Evolutionary conservation across 1,284 basidiomycete species (phyloP).

Genomic region (Ustilago loliicola): DNA sequence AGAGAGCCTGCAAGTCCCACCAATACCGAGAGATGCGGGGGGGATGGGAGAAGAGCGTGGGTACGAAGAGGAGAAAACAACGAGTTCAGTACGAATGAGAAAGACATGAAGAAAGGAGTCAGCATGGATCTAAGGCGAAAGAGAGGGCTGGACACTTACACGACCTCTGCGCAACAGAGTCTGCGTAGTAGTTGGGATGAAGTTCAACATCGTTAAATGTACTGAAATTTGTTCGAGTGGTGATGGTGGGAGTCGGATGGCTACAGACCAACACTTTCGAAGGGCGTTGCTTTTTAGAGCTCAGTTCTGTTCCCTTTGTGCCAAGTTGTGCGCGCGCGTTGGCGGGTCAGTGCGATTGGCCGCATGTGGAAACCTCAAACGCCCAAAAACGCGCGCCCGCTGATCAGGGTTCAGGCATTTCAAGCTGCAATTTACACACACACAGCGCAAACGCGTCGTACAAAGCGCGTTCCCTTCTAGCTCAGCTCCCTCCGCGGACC

Average conservation of each 20-base stretch:
- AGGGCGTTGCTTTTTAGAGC: constrained; percentile 18
- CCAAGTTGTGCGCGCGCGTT: constrained; percentile 9
- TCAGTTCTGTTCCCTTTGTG: constrained; percentile 15
- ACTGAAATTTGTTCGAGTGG: background rate
- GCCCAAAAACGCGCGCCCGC: background rate
- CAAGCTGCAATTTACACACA: constrained; percentile 10
- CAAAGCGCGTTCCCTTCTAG: background rate
- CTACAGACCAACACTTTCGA: constrained; percentile 2
- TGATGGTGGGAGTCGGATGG: constrained; percentile 1
- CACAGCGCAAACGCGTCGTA: background rate
- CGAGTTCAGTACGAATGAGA: too few species aligned
- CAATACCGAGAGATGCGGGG: too few species aligned
- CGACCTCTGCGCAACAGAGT: constrained; percentile 30
- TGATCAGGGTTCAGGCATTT: background rate
- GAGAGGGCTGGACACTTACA: constrained; percentile 14
- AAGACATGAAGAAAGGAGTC: too few species aligned
- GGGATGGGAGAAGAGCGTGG: background rate
- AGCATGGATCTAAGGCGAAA: too few species aligned
- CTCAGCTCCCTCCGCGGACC: background rate
- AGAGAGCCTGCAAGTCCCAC: constrained; percentile 46
- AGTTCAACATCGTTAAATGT: constrained; percentile 19
- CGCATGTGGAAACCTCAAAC: background rate
- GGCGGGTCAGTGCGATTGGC: background rate
- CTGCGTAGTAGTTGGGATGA: constrained; percentile 28
- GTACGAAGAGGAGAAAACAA: too few species aligned